Evolutionary conservation across 73 alveolate species (phyloP).

Genomic region (Paraurostyla sp.): DNA sequence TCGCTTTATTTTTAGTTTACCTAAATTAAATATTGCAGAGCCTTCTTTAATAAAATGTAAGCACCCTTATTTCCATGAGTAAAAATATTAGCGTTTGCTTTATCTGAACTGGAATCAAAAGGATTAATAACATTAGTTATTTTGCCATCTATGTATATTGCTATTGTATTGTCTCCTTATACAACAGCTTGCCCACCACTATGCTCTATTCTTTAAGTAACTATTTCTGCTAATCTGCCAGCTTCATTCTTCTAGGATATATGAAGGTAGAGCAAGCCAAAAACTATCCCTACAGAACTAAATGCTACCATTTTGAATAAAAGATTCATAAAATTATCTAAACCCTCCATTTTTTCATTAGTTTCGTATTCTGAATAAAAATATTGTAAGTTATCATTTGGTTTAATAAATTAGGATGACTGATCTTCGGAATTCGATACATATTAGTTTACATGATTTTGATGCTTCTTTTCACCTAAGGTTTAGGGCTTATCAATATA

Average conservation of each 20-base stretch:
- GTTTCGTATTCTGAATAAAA: slow-evolving; percentile 13
- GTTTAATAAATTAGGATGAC: no score
- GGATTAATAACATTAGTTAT: not conserved
- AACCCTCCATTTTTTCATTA: not conserved
- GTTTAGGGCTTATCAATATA: not conserved
- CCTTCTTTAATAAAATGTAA: not conserved
- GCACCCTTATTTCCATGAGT: not conserved
- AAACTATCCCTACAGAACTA: not conserved
- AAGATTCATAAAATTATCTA: not conserved
- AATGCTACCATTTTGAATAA: not conserved
- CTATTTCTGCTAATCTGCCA: not conserved
- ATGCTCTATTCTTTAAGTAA: not conserved
- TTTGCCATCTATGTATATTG: not conserved
- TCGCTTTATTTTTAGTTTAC: not conserved
- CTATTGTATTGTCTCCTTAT: not conserved
- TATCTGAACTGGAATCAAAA: not conserved
- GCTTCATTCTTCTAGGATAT: not conserved
- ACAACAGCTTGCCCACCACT: slow-evolving; percentile 2
- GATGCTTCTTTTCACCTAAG: not conserved
- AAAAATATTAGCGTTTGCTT: no score
- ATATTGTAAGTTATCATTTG: slow-evolving; percentile 2
- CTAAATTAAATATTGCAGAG: not conserved
- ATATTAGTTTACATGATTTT: no score
- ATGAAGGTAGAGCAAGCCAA: not conserved
- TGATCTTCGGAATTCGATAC: no score